A percentile compares a stretch with the other conserved stretches of the same genome.
These are phyloP conservation scores for Tetracladium maxilliforme DNA, from an alignment of 2,329 filamentous ascomycete species.

Conservation along the genomic window DNA sequence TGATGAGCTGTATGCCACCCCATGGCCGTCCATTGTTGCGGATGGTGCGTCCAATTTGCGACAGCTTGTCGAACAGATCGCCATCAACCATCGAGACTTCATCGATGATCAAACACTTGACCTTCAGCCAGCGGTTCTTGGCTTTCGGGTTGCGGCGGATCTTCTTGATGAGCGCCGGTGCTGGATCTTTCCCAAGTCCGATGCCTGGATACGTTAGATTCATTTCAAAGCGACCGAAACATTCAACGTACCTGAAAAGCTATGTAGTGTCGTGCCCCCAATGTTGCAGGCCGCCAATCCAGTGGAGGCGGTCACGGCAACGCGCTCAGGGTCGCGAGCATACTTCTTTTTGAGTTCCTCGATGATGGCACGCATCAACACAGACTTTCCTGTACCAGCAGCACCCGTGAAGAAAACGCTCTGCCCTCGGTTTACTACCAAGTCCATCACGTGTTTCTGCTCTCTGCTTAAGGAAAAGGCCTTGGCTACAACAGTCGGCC, in stretches of 20 bases:
- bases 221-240: too few species aligned
- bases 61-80: slow-evolving; percentile 91
- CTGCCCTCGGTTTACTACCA: slow-evolving; percentile 66
- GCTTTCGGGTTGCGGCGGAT: slow-evolving; percentile 80
- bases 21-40: slow-evolving; percentile 87
- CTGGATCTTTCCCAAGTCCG: slow-evolving; percentile 82
- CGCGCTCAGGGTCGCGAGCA: slow-evolving; percentile 59
- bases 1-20: slow-evolving; percentile 88
- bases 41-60: slow-evolving; percentile 70
- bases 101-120: slow-evolving; percentile 79
- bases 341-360: slow-evolving; percentile 64
- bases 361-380: slow-evolving; percentile 88
- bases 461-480: slow-evolving; percentile 69
- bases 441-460: slow-evolving; percentile 67
- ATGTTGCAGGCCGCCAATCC: slow-evolving; percentile 95
- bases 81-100: slow-evolving; percentile 98
- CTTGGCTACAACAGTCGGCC: slow-evolving; percentile 18
- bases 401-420: slow-evolving; percentile 98
- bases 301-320: slow-evolving; percentile 91
- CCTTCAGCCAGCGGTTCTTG: slow-evolving; percentile 75
- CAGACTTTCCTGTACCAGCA: slow-evolving; percentile 92
- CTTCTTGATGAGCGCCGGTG: slow-evolving; percentile 71
- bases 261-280: slow-evolving; percentile 88
- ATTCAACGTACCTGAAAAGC: too few species aligned
- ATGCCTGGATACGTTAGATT: too few species aligned